Evolutionary conservation across 208 protist species (phyloP).

Genomic region (Hexamita inflata): DNA sequence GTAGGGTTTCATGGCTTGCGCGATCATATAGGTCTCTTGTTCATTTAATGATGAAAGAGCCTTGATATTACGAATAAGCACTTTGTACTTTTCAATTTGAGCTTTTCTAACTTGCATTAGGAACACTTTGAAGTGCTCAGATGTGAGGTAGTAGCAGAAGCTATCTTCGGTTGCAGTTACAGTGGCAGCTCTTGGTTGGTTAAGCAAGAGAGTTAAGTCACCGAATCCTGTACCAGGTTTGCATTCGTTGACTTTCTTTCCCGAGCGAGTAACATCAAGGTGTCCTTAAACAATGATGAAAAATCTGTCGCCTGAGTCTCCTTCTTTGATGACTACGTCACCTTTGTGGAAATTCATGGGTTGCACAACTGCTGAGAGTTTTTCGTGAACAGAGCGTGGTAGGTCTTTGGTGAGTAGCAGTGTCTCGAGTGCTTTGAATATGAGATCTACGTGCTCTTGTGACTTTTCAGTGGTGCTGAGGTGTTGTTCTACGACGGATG

Average conservation of each 20-base stretch:
- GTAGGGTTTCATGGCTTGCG: background rate
- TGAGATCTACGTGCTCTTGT: no score
- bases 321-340: background rate
- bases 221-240: background rate
- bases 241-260: background rate
- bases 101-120: background rate
- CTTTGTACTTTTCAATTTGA: background rate
- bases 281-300: background rate
- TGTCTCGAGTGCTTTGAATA: no score
- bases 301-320: background rate
- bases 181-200: background rate
- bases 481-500: no score
- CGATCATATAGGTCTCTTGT: background rate
- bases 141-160: background rate
- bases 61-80: background rate
- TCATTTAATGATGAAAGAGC: background rate
- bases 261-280: background rate
- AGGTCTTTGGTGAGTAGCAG: no score
- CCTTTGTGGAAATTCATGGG: background rate
- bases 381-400: no score
- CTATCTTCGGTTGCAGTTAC: background rate
- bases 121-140: background rate
- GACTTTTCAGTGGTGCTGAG: no score
- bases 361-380: background rate
- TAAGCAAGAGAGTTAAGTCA: background rate